Percentiles rank a stretch among this genome's conserved stretches.
These are phyloP conservation scores for Bruguiera sexangula DNA, from an alignment of 345 rosid species.

Conservation along the genomic window DNA sequence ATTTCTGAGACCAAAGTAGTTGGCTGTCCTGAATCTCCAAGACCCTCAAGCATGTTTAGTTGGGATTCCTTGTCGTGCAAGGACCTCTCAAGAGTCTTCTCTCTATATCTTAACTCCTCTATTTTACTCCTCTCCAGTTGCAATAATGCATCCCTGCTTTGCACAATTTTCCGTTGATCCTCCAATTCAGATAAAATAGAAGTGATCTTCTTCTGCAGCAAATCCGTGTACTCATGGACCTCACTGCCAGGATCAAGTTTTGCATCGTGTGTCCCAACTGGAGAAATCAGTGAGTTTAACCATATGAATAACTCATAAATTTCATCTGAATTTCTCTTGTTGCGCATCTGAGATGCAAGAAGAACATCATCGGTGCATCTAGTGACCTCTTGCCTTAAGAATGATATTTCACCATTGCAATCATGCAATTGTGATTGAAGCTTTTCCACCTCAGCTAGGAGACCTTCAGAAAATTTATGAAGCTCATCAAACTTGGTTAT, in stretches of 20 bases:
- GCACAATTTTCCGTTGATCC: constrained; percentile 48
- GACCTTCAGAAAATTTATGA: constrained; percentile 76
- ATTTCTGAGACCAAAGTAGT: constrained; percentile 52
- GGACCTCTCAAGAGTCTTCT: constrained; percentile 59
- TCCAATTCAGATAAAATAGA: constrained; percentile 58
- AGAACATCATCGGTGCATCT: constrained; percentile 89
- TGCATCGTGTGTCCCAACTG: constrained; percentile 37
- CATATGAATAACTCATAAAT: constrained; percentile 53
- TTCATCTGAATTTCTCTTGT: constrained; percentile 53
- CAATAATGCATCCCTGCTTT: constrained; percentile 57
- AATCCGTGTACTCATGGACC: constrained; percentile 54
- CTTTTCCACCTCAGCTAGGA: constrained; percentile 80
- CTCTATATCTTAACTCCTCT: constrained; percentile 59
- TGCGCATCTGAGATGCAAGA: constrained; percentile 60
- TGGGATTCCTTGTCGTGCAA: constrained; percentile 64
- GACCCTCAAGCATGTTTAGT: constrained; percentile 49
- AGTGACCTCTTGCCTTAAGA: constrained; percentile 95
- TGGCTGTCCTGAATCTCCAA: constrained; percentile 37
- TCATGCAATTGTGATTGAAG: constrained; percentile 83
- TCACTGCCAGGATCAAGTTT: constrained; percentile 36
- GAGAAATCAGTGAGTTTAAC: constrained; percentile 55
- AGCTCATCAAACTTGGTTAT: constrained; percentile 91
- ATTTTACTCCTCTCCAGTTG: constrained; percentile 67
- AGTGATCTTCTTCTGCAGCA: constrained; percentile 50
- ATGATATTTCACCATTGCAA: constrained; percentile 85